Evolutionary conservation across 2,329 filamentous ascomycete genomes (phyloP).

Genomic region (Paraphoma sp.): DNA sequence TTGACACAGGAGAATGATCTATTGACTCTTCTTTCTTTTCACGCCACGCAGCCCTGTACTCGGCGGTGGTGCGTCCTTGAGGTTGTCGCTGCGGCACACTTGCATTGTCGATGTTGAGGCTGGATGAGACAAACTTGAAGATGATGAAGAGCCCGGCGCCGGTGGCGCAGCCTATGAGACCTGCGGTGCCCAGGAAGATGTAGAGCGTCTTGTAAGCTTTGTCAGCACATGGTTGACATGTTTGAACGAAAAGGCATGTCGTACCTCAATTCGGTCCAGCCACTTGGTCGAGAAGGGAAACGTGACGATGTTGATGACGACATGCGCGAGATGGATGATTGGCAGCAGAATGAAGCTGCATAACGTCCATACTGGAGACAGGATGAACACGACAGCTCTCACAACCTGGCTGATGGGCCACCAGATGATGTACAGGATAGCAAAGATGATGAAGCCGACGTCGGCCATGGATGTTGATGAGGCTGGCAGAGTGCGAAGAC

Average conservation of each 20-base stretch:
- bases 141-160: slow-evolving; percentile 66
- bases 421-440: slow-evolving; percentile 44
- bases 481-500: neutral
- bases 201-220: slow-evolving; percentile 50
- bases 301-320: slow-evolving; percentile 49
- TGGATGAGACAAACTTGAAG: slow-evolving; percentile 62
- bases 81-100: slow-evolving; percentile 10
- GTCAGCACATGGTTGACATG: slow-evolving; percentile 4
- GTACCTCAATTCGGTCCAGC: slow-evolving; percentile 64
- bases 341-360: slow-evolving; percentile 59
- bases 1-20: slow-evolving; percentile 23
- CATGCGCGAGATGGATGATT: slow-evolving; percentile 54
- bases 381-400: slow-evolving; percentile 48
- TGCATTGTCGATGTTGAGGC: slow-evolving; percentile 52
- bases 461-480: slow-evolving; percentile 35
- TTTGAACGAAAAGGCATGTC: neutral
- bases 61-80: slow-evolving; percentile 31
- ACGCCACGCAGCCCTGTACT: slow-evolving; percentile 38
- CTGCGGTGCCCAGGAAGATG: slow-evolving; percentile 70
- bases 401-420: slow-evolving; percentile 49
- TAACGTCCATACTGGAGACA: slow-evolving; percentile 57
- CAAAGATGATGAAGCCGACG: slow-evolving; percentile 34
- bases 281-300: slow-evolving; percentile 57
- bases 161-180: slow-evolving; percentile 68
- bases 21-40: slow-evolving; percentile 26